Percentiles rank a stretch among this genome's conserved stretches.
phyloP scores from a whole-genome alignment of 83 land plant species.

The Picea abies region DNA sequence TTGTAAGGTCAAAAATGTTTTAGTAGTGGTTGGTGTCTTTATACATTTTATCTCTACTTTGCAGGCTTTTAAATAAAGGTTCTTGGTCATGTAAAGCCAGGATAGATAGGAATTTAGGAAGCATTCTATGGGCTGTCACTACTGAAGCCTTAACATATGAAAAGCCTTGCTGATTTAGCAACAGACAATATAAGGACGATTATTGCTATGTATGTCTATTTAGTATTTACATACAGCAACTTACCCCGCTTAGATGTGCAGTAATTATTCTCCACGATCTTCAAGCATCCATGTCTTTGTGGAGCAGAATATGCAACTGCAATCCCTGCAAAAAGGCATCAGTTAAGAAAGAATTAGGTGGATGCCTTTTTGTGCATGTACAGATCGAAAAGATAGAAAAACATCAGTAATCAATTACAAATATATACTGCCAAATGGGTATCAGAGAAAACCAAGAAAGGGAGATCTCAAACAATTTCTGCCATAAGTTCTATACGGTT shows the following conservation, averaged over 20 bases:
- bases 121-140: neutral
- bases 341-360: no score
- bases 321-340: constrained; percentile 54
- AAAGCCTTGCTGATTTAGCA: neutral
- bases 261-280: constrained; percentile 84
- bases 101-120: neutral
- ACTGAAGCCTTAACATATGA: neutral
- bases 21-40: no score
- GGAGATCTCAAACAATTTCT: no score
- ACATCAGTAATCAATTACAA: no score
- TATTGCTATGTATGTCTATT: neutral
- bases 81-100: neutral
- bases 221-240: constrained; percentile 7
- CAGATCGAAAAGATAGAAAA: no score
- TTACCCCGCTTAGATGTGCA: constrained; percentile 93
- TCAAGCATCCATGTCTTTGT: constrained; percentile 65
- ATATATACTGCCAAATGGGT: no score
- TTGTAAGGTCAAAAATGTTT: no score
- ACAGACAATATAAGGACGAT: neutral
- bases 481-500: no score
- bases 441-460: no score
- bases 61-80: neutral
- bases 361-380: no score
- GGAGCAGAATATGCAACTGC: constrained; percentile 86
- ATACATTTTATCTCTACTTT: neutral